These are phyloP conservation scores for Penicillium sp. DNA, from an alignment of 2,329 filamentous ascomycete species.

Conservation along the genomic window DNA sequence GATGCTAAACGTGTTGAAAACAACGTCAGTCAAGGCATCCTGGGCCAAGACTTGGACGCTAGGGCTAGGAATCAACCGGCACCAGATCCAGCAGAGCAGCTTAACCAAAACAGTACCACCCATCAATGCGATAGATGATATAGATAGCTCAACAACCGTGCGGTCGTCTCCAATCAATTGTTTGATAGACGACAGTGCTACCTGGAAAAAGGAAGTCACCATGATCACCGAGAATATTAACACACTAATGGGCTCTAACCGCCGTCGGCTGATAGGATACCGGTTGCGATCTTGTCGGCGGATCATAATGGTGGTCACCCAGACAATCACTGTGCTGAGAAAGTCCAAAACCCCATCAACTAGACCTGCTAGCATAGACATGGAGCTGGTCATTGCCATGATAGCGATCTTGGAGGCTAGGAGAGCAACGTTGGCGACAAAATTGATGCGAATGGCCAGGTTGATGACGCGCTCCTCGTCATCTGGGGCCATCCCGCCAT, in stretches of 20 bases:
- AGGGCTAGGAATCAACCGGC: slow-evolving; percentile 79
- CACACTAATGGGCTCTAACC: slow-evolving; percentile 64
- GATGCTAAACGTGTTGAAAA: slow-evolving; percentile 89
- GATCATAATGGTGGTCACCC: slow-evolving; percentile 61
- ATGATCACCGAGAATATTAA: slow-evolving; percentile 67
- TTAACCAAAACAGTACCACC: slow-evolving; percentile 77
- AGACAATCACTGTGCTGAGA: slow-evolving; percentile 63
- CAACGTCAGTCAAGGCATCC: slow-evolving; percentile 72
- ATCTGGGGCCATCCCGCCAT: slow-evolving; percentile 55
- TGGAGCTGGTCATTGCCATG: slow-evolving; percentile 69
- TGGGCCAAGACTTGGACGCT: slow-evolving; percentile 77
- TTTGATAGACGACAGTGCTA: slow-evolving; percentile 61
- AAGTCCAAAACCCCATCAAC: slow-evolving; percentile 67
- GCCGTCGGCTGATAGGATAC: slow-evolving; percentile 62
- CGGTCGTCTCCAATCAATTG: slow-evolving; percentile 60
- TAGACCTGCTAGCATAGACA: slow-evolving; percentile 65
- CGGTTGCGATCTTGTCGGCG: slow-evolving; percentile 60
- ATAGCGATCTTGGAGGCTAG: slow-evolving; percentile 75
- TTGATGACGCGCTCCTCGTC: slow-evolving; percentile 74
- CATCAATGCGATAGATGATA: slow-evolving; percentile 78
- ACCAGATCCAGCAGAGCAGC: slow-evolving; percentile 81
- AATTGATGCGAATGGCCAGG: slow-evolving; percentile 84
- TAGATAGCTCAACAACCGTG: slow-evolving; percentile 68
- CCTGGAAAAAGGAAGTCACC: slow-evolving; percentile 64
- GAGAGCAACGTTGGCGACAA: slow-evolving; percentile 73